A percentile compares a stretch with the other conserved stretches of the same genome.
Conservation (phyloP, 768 basidiomycete species). For the Suillus subluteus region DNA sequence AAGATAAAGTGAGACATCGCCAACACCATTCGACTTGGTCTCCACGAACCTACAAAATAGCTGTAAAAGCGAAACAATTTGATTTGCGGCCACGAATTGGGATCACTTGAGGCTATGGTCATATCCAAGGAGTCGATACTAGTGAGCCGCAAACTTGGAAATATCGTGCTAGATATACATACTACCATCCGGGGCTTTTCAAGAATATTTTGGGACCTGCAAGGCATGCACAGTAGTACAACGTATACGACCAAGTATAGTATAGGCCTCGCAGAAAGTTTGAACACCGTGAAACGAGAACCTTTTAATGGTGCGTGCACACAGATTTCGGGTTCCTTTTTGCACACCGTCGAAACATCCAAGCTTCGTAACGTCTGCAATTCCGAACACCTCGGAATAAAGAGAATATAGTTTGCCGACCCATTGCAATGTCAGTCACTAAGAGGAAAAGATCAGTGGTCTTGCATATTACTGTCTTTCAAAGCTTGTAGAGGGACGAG, state of each 20-base stretch:
- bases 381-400: background rate
- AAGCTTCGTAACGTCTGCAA: too few relatives aligned
- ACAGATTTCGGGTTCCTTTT: too few relatives aligned
- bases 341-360: too few relatives aligned
- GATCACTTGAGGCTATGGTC: background rate
- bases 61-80: background rate
- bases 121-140: background rate
- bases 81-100: background rate
- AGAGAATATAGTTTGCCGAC: background rate
- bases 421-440: background rate
- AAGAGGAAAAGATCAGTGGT: too few relatives aligned
- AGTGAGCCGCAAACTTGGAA: background rate
- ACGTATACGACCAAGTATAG: too few relatives aligned
- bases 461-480: background rate
- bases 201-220: background rate
- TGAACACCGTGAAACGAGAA: background rate
- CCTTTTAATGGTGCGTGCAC: too few relatives aligned
- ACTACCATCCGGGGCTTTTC: background rate
- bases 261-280: too few relatives aligned
- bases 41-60: conserved; percentile 1
- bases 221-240: too few relatives aligned
- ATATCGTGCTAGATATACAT: background rate
- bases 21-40: background rate
- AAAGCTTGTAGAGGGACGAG: background rate
- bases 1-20: background rate